Evolutionary conservation across 1,284 basidiomycete species (phyloP), one percentile per base, ranked within the genome.

Genomic region (Ustilago vetiveriae): DNA sequence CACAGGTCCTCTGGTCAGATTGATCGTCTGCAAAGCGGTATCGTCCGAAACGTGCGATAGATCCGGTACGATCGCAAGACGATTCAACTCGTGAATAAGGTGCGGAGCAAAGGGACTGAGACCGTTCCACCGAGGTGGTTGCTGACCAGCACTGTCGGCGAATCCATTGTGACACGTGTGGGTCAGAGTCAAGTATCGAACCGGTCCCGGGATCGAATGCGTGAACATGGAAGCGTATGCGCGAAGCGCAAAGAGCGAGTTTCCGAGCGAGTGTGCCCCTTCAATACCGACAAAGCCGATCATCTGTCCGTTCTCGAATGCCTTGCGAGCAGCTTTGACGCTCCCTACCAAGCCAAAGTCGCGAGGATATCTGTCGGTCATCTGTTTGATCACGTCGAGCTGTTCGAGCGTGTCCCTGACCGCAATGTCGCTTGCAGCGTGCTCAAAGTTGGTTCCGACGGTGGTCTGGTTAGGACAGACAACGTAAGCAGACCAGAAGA

Each of bases 401-500:
- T 74, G 72, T 30, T 71, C 72, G 3, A 71, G 33, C 0, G 68
- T 74, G 40, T 74, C 57, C 6, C 60, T 30, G 0, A 68, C 68
- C 3, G 68, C 54, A 24, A 49, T 42, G 17, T 53, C 27, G 19
- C 46, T 39, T 5, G 59, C 44, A 5, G 67, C 63, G 30, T 56
- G 35, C n/a, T 58, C 68, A 23, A 74, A 70, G 50, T 64, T 37
- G 13, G 62, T 35, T 6, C 67, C 63, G 5, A 67, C 43, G 9
- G 38, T 46, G 9, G 46, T 30, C 3, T 55, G 19, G 17, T 64
- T 54, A 2, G 63, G 67, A 33, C 72, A 74, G 16, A 44, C 49
- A n/a, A 68, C 68, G 32, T 60, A 74, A 10, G 64, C 59, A n/a
- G 55, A 62, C 60, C 68, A 71, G 43, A 74, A 71, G 57, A 71